Evolutionary conservation across 768 basidiomycete genomes (phyloP).

Genomic region (Lentinula guzmanii): DNA sequence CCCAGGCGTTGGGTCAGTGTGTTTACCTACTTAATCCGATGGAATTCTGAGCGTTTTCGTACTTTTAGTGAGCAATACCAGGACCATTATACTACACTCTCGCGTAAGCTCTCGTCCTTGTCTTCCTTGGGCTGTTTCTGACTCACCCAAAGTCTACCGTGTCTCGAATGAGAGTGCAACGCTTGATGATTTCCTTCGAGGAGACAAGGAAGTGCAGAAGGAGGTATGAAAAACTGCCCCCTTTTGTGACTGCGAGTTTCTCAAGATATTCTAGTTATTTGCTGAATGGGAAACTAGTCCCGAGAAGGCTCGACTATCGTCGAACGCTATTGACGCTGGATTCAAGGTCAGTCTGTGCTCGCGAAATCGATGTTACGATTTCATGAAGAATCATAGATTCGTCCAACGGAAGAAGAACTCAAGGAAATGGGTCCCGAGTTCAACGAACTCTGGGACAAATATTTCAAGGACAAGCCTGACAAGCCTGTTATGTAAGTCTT

Average conservation of each 20-base stretch:
- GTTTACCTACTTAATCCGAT: neutral
- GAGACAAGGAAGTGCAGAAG: slow-evolving; percentile 49
- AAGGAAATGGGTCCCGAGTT: slow-evolving; percentile 80
- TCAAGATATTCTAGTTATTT: slow-evolving; percentile 33
- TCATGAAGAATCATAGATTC: slow-evolving; percentile 36
- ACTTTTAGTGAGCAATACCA: slow-evolving; percentile 57
- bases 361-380: neutral
- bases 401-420: slow-evolving; percentile 61
- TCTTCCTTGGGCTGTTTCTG: neutral
- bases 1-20: slow-evolving; percentile 58
- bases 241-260: neutral
- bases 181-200: slow-evolving; percentile 65
- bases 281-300: slow-evolving; percentile 61
- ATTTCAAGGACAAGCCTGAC: slow-evolving; percentile 78
- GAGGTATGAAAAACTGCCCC: slow-evolving; percentile 32
- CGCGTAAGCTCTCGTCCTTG: slow-evolving; percentile 29
- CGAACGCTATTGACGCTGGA: slow-evolving; percentile 70
- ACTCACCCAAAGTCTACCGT: slow-evolving; percentile 43
- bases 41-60: neutral
- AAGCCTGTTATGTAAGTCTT: slow-evolving; percentile 61
- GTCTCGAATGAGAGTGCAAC: slow-evolving; percentile 61
- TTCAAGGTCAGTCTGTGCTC: slow-evolving; percentile 43
- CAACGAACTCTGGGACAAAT: slow-evolving; percentile 58
- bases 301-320: slow-evolving; percentile 61
- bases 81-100: slow-evolving; percentile 69